Percentiles rank a stretch among this genome's conserved stretches.
Evolutionary conservation across 306 rosid species (phyloP).

Genomic region (Fragaria iinumae): DNA sequence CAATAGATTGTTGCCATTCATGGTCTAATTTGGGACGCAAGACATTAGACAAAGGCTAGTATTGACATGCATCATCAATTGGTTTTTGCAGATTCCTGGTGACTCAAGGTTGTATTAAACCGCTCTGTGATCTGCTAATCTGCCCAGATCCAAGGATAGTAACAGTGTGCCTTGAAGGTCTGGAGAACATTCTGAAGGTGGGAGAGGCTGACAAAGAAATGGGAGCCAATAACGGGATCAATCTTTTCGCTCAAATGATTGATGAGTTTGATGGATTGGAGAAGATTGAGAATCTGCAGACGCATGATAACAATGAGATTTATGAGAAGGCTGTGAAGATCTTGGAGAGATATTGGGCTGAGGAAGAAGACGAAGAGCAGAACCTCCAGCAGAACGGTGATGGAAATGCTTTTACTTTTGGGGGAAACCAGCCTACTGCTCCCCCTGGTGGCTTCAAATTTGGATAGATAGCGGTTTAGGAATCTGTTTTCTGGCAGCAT

Average conservation of each 20-base stretch:
- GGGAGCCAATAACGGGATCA: constrained; percentile 49
- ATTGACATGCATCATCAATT: neutral
- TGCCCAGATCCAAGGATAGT: constrained; percentile 57
- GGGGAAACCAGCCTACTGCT: constrained; percentile 45
- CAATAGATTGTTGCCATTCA: neutral
- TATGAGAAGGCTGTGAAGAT: constrained; percentile 69
- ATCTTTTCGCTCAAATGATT: constrained; percentile 44
- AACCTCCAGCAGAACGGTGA: constrained; percentile 39
- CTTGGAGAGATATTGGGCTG: constrained; percentile 71
- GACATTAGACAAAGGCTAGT: neutral
- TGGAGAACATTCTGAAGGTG: constrained; percentile 59
- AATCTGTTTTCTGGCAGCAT: constrained; percentile 18
- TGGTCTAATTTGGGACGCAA: neutral
- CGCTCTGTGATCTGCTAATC: constrained; percentile 53
- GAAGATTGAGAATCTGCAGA: constrained; percentile 56
- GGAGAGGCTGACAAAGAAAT: constrained; percentile 65
- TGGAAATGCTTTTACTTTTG: constrained; percentile 40
- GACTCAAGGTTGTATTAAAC: constrained; percentile 55
- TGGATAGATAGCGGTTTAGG: constrained; percentile 26
- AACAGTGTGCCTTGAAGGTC: constrained; percentile 61
- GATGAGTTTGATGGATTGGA: constrained; percentile 61
- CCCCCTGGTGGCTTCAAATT: constrained; percentile 63
- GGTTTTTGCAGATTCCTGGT: constrained; percentile 45
- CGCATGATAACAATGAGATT: constrained; percentile 60
- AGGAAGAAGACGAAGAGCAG: constrained; percentile 60